Evolutionary conservation across 495 filamentous ascomycete species (phyloP), one percentile per base, ranked within the genome.

Genomic region (Glonium stellatum): DNA sequence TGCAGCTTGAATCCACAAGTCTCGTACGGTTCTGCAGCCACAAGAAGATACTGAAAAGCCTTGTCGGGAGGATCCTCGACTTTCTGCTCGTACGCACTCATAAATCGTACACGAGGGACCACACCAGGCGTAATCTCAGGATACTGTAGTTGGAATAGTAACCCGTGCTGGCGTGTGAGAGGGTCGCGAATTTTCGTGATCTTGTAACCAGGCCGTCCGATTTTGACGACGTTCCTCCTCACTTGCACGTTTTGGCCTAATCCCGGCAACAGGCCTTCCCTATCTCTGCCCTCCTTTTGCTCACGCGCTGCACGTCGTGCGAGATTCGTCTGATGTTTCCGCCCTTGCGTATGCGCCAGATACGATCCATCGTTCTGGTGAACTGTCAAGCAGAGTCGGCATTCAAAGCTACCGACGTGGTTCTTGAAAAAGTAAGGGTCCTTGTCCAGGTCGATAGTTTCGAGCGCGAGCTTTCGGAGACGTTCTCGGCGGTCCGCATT

Each of bases 371-470:
- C 93, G 75, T 99, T 99, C 69, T 99, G 93, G 80, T 99, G 93
- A n/a, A 97, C 95, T 1, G 93, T 99, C 34, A 99, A 79, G 67
- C 93, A 99, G 42, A 99, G 86, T 15, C 95, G 89, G 72, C 93
- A 99, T 72, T 99, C 93, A 77, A 97, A 99, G 73, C 87, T 92
- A 63, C 93, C 93, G 64, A 97, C 89, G 69, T 99, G 93, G 78
- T 99, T 99, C 71, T 95, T 96, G 87, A 99, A 97, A 82, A 99
- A 96, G 80, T 97, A 99, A 0, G 93, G 93, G 77, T 99, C 93
- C 76, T 97, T 97, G 72, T 97, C 95, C 48, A 99, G 86, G 75
- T 99, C 95, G 79, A 99, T 99, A 19, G 89, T 90, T 77, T 99
- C 93, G 63, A 99, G 88, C 12, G 93, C 93, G 68, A 99, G 90